These are phyloP conservation scores for Aspergillus cejpii DNA, from an alignment of 2,329 filamentous ascomycete genomes.

Conservation along the genomic window DNA sequence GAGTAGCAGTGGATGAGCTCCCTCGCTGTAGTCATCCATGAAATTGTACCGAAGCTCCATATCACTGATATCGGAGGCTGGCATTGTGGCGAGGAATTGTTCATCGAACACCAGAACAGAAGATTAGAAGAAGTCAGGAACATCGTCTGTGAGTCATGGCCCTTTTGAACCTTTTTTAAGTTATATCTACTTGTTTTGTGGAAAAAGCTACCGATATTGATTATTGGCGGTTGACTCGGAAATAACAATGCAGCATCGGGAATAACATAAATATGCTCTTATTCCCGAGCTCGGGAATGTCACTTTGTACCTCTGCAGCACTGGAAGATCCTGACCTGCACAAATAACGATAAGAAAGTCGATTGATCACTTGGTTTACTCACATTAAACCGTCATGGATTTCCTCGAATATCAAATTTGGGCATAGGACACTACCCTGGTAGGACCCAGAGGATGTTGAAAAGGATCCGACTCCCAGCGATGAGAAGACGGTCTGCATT, in stretches of 20 bases:
- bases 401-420: too few relatives aligned
- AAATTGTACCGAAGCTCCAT: conserved; percentile 40
- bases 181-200: neutral
- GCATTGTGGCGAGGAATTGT: neutral
- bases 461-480: too few relatives aligned
- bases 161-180: neutral
- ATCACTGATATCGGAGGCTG: conserved; percentile 2
- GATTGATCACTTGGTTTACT: too few relatives aligned
- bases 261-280: neutral
- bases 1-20: conserved; percentile 47
- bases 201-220: neutral
- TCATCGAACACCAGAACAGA: neutral
- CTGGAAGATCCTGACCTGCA: too few relatives aligned
- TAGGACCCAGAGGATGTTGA: too few relatives aligned
- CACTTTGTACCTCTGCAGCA: too few relatives aligned
- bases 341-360: too few relatives aligned
- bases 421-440: too few relatives aligned
- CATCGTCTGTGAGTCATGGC: neutral
- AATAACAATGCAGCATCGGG: neutral
- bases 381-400: too few relatives aligned
- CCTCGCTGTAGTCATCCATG: conserved; percentile 49
- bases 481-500: too few relatives aligned
- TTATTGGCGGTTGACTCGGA: neutral
- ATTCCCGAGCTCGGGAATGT: neutral
- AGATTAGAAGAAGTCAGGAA: neutral